Evolutionary conservation across 495 filamentous ascomycete species (phyloP).

Genomic region (Astrocystis sublimbata): DNA sequence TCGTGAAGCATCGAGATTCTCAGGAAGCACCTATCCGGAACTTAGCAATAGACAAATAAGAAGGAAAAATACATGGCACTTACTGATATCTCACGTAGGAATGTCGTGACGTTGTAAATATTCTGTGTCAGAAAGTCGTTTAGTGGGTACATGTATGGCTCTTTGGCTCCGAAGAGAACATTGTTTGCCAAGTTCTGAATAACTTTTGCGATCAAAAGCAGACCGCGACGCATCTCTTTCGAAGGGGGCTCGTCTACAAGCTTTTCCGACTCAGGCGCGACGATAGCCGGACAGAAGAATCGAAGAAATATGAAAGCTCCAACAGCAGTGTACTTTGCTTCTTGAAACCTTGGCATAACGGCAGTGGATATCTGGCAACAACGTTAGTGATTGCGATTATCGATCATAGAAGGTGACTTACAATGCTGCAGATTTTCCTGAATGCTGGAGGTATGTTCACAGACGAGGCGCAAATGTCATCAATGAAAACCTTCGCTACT

Average conservation of each 20-base stretch:
- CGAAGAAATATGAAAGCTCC: slow-evolving; percentile 69
- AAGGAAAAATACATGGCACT: slow-evolving; percentile 16
- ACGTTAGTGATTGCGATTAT: slow-evolving; percentile 1
- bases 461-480: slow-evolving; percentile 62
- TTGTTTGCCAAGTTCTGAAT: slow-evolving; percentile 70
- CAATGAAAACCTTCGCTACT: slow-evolving; percentile 65
- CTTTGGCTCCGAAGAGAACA: slow-evolving; percentile 68
- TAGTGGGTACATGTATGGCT: slow-evolving; percentile 67
- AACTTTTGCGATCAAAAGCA: slow-evolving; percentile 67
- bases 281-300: slow-evolving; percentile 70
- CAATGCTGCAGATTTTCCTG: slow-evolving; percentile 63
- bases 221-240: slow-evolving; percentile 65
- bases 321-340: slow-evolving; percentile 70
- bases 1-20: slow-evolving; percentile 32
- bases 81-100: slow-evolving; percentile 63
- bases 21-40: slow-evolving; percentile 39
- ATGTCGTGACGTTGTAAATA: slow-evolving; percentile 63
- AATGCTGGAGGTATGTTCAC: slow-evolving; percentile 61
- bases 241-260: slow-evolving; percentile 57
- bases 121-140: slow-evolving; percentile 65
- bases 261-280: slow-evolving; percentile 65
- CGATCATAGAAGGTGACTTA: slow-evolving; percentile 28
- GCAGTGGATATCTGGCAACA: slow-evolving; percentile 52
- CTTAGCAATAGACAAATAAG: slow-evolving; percentile 6
- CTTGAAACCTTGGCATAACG: slow-evolving; percentile 59